These are phyloP conservation scores for Solanum habrochaites DNA, from an alignment of 257 asterid genomes.

Conservation along the genomic window DNA sequence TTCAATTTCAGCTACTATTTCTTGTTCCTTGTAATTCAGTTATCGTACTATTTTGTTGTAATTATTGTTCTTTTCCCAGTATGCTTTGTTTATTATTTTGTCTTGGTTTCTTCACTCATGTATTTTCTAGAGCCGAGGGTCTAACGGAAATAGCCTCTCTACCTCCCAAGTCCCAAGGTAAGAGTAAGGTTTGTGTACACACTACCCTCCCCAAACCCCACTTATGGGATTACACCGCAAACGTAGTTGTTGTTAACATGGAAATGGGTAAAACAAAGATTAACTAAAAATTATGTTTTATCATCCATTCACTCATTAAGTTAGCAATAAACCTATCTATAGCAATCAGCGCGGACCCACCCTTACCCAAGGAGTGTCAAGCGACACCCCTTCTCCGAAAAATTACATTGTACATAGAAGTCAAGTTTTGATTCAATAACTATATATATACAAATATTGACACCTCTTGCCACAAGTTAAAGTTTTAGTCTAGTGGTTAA, in stretches of 20 bases:
- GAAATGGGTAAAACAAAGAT: background rate
- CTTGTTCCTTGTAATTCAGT: background rate
- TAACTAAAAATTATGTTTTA: background rate
- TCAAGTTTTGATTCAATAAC: background rate
- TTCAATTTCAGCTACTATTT: background rate
- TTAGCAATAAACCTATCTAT: background rate
- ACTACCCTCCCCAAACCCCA: background rate
- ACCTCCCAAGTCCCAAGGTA: background rate
- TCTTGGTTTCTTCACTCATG: background rate
- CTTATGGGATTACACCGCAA: background rate
- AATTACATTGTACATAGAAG: background rate
- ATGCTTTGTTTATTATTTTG: background rate
- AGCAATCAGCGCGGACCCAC: background rate
- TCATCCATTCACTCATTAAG: background rate
- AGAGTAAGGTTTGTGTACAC: background rate
- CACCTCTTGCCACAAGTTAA: background rate
- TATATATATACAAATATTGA: background rate
- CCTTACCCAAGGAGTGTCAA: background rate
- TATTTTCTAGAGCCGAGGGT: background rate
- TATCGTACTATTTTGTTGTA: background rate
- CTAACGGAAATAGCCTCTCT: background rate
- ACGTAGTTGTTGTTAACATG: background rate
- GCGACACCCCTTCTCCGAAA: background rate
- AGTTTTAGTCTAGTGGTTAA: background rate
- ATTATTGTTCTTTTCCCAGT: background rate